Base-by-base conservation (phyloP, 495 filamentous ascomycete species). In the Penicillium coprophilum region DNA sequence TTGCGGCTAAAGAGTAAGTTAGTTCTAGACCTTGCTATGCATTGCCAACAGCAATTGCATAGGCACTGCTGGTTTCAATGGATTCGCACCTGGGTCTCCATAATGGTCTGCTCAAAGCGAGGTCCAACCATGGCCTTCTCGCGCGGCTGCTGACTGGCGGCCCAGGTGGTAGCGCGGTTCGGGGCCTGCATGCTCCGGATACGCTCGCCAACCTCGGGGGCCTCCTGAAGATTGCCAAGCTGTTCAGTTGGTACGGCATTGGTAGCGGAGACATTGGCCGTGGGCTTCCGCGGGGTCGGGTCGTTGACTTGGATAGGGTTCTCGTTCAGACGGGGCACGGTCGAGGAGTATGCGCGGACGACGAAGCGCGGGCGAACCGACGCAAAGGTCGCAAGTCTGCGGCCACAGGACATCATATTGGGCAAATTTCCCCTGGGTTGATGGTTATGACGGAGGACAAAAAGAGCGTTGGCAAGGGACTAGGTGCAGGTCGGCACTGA, bases 21-120 rank as follows among this genome's bases (percentile, higher is more conserved):
- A 65, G 59, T 62, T 38, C 12, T 46, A 40, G 44, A 38, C 34
- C 30, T 27, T 19, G 11, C 5, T 41, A 39, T 17, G 39, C 44
- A 43, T 61, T 50, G 64, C 21, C 40, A 13, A 31, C 15, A 49
- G 30, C 39, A 55, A 55, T 36, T 5, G 17, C 28, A 39, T 13
- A 17, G 34, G 12, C 44, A 48, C 21, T 43, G 40, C 23, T 30
- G n/a, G 24, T 27, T 44, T 24, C 39, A 47, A 32, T 30, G 15
- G n/a, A 21, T 47, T 76, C 87, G 50, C 74, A 96, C 92, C 86
- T 96, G 94, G 64, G 84, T 77, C 65, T 87, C 84, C 78, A 96
- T 89, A 60, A 92, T 88, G 15, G 90, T 97, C 82, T 97, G 93
- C 80, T 98, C 94, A 65, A 98, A 98, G 59, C 94, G 80, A 59